Conservation (phyloP, 116 monocot species). For the Phalaenopsis hybrid region DNA sequence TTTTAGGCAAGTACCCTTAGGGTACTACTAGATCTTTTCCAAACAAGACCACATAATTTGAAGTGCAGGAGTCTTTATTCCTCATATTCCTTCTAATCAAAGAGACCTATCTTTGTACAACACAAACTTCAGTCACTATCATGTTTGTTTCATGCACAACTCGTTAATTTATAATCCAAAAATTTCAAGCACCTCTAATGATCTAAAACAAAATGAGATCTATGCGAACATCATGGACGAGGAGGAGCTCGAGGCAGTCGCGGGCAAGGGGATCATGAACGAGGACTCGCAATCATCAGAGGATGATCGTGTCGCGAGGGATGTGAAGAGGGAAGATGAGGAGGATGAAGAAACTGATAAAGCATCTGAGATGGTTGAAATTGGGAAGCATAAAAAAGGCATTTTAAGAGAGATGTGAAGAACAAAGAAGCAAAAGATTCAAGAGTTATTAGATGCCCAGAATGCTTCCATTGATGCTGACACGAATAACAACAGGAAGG, state of each 20-base stretch:
- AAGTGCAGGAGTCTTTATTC: too few relatives aligned
- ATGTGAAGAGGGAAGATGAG: conserved; percentile 11
- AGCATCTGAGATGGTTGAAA: conserved; percentile 19
- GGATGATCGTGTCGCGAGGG: conserved; percentile 37
- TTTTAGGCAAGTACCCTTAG: too few relatives aligned
- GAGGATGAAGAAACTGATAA: conserved; percentile 36
- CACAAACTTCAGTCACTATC: too few relatives aligned
- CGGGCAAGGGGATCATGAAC: conserved; percentile 32
- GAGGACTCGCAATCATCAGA: conserved; percentile 68
- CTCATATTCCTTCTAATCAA: too few relatives aligned
- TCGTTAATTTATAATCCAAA: too few relatives aligned
- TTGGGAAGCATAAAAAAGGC: conserved; percentile 66
- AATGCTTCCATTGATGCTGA: conserved; percentile 94
- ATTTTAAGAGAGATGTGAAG: conserved; percentile 80
- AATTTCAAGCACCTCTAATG: too few relatives aligned
- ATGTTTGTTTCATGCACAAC: too few relatives aligned
- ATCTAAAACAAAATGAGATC: conserved; percentile 23
- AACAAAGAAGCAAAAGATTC: conserved; percentile 86
- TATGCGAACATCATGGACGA: conserved; percentile 17
- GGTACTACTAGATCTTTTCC: too few relatives aligned
- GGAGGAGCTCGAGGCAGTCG: conserved; percentile 24
- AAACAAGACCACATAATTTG: too few relatives aligned
- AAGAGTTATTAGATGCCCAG: conserved; percentile 73
- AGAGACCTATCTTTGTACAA: too few relatives aligned
- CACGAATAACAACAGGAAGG: conserved; percentile 97